Conservation (phyloP, 225 moss, liverwort and hornwort genomes). For the Anthoceros angustus region DNA sequence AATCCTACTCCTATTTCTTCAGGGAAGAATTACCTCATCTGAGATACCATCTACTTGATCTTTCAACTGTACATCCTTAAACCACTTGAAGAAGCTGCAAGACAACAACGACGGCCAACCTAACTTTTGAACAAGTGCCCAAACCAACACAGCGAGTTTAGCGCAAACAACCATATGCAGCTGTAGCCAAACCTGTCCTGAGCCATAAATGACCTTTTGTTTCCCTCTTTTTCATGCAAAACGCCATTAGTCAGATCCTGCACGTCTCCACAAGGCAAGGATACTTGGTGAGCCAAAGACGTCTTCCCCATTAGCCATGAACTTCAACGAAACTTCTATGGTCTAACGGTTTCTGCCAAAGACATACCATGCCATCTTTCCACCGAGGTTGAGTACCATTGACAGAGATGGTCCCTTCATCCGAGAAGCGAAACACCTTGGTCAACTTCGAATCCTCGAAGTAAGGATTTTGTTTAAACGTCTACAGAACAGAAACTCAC, state of each 20-base stretch:
- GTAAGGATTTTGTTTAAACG: slow-evolving; percentile 70
- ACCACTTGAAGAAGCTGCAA: slow-evolving; percentile 97
- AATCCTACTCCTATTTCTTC: not conserved
- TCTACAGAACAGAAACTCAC: slow-evolving; percentile 25
- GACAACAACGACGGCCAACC: not conserved
- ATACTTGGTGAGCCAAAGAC: not conserved
- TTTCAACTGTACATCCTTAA: slow-evolving; percentile 72
- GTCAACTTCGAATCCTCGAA: slow-evolving; percentile 68
- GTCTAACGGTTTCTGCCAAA: not conserved
- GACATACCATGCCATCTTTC: slow-evolving; percentile 96
- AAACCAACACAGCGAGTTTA: not conserved
- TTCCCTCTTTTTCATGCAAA: slow-evolving; percentile 60
- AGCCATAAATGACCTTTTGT: slow-evolving; percentile 44
- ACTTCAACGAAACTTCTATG: not conserved
- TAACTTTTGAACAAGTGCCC: not conserved
- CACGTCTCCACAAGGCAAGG: slow-evolving; percentile 1
- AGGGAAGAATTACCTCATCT: slow-evolving; percentile 52
- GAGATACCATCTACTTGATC: slow-evolving; percentile 71
- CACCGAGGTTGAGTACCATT: slow-evolving; percentile 80
- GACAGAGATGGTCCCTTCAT: slow-evolving; percentile 89
- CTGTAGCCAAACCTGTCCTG: slow-evolving; percentile 57
- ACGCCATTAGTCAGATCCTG: slow-evolving; percentile 97
- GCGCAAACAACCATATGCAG: not conserved
- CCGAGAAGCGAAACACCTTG: slow-evolving; percentile 87
- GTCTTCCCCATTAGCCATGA: no score